Evolutionary conservation across 2,329 filamentous ascomycete species (phyloP).

Genomic region (Didymella pomorum): DNA sequence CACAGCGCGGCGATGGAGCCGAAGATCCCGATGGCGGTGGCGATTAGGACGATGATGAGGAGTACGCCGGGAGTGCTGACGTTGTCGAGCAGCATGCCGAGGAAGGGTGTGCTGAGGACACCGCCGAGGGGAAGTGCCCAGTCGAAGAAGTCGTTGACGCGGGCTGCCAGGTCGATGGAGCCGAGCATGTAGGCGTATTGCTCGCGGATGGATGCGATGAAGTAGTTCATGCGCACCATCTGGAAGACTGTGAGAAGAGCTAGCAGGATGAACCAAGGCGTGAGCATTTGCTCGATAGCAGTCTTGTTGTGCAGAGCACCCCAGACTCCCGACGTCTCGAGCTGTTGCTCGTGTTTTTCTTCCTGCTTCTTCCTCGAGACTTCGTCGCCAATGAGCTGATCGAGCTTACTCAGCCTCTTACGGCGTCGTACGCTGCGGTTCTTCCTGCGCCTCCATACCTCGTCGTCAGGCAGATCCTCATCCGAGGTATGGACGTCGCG

Average conservation of each 20-base stretch:
- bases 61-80: constrained; percentile 76
- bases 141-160: constrained; percentile 84
- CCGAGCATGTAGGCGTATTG: constrained; percentile 80
- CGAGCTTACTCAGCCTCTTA: constrained; percentile 71
- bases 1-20: constrained; percentile 74
- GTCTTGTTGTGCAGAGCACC: constrained; percentile 79
- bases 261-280: constrained; percentile 84
- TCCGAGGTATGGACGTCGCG: constrained; percentile 63
- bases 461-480: constrained; percentile 59
- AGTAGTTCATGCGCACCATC: constrained; percentile 79
- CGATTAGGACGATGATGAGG: constrained; percentile 70
- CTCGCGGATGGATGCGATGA: constrained; percentile 83
- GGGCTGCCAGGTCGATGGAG: constrained; percentile 65
- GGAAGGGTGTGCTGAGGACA: constrained; percentile 81
- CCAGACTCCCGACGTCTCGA: constrained; percentile 78
- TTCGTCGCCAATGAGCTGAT: constrained; percentile 72
- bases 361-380: constrained; percentile 68
- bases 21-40: constrained; percentile 76
- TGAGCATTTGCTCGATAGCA: constrained; percentile 74
- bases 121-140: constrained; percentile 82
- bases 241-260: constrained; percentile 75
- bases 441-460: constrained; percentile 55
- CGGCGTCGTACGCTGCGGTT: constrained; percentile 56
- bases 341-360: constrained; percentile 69
- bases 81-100: constrained; percentile 79